Evolutionary conservation across 2,329 filamentous ascomycete genomes (phyloP), one percentile per base, ranked within the genome.

Genomic region (Myriosclerotinia duriaeana): DNA sequence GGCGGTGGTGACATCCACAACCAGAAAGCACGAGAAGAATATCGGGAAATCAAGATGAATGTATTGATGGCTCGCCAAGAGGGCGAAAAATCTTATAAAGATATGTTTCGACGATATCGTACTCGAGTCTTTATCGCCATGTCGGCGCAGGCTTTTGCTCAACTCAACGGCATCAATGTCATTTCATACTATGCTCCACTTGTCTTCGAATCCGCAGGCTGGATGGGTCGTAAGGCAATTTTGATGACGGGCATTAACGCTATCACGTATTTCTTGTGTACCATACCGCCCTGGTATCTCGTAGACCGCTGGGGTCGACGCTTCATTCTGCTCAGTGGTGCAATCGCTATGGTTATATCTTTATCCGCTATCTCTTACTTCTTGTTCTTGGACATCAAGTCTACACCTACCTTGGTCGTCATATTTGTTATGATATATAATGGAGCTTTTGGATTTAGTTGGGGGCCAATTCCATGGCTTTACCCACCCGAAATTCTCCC

Each of bases 401-500:
- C 84, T 73, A 98, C 95, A 2, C 93, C 91, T 4, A 90, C 85
- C 8, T 79, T 97, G 76, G 95, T 97, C 3, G 95, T 98, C 60
- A 79, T 96, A 61, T 96, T 96, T 75, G 95, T 99, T 76, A 97
- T 98, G 90, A 89, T 97, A 60, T 99, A 98, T 81, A 99, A 99
- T 75, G 95, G 94, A 6, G 91, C 95, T 9, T 99, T 98, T 77
- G 95, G 95, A 58, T 96, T 93, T 20, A 90, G 88, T n/a, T 99
- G 95, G 95, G 95, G 95, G 22, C 95, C 95, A 1, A 96, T 99
- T 69, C 95, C 95, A 11, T 99, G 95, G 95, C 82, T 99, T 20
- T 98, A 98, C 78, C 95, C 95, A 17, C 95, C 95, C n/a, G 95
- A 99, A 83, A 99, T 99, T 80, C 83, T 99, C 53, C 95, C 95